phyloP scores from a whole-genome alignment of 192 early-diverging fungal genomes.

The Phlyctochytrium bullatum region DNA sequence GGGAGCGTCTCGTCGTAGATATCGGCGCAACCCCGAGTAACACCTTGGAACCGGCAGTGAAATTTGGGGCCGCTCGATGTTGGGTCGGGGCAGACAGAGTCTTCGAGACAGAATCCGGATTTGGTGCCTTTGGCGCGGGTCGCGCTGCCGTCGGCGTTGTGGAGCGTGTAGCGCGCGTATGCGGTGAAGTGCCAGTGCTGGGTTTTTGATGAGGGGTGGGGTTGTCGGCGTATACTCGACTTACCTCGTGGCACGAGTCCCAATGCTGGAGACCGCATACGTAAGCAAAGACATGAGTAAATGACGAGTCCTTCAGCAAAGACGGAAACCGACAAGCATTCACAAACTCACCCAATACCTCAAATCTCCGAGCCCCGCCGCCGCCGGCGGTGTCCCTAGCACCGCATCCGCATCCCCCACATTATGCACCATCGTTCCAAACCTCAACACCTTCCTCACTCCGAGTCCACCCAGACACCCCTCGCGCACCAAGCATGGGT shows the following conservation, averaged over 20 bases:
- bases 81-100: constrained; percentile 19
- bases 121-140: constrained; percentile 25
- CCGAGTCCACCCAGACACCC: background rate
- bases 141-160: background rate
- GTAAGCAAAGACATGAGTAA: no score
- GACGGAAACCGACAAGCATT: no score
- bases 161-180: constrained; percentile 33
- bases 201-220: background rate
- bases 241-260: constrained; percentile 32
- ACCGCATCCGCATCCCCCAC: background rate
- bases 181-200: constrained; percentile 40
- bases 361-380: background rate
- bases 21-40: constrained; percentile 29
- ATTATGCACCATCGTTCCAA: background rate
- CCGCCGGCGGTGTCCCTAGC: background rate
- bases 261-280: constrained; percentile 16
- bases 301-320: no score
- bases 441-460: background rate
- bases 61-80: constrained; percentile 6
- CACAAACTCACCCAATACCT: background rate
- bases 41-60: constrained; percentile 33
- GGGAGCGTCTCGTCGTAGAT: constrained; percentile 37
- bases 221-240: constrained; percentile 3
- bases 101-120: constrained; percentile 41
- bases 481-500: background rate